Evolutionary conservation across 257 asterid genomes (phyloP), one percentile per base, ranked within the genome.

Genomic region (Knoxia roxburghii): DNA sequence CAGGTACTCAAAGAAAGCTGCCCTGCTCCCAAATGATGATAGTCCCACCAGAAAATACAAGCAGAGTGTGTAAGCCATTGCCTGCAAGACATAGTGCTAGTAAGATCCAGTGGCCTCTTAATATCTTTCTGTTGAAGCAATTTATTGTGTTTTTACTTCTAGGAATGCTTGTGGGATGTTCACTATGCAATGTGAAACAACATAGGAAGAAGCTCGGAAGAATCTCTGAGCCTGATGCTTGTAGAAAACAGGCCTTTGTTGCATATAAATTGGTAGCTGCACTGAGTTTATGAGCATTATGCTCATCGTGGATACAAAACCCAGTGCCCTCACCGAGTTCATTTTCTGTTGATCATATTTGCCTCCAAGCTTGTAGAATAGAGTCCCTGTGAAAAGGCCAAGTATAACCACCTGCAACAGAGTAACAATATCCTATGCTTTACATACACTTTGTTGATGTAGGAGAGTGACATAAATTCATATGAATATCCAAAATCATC

Each of bases 351-450:
- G 52, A 39, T 66, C 71, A 52, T 66, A 52, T 52, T 66, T 48
- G 23, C 71, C 62, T 35, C 71, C 71, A 35, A 66, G 61, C 51
- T 52, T 51, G 62, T 51, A 66, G 20, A 66, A 66, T 17, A 66
- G 39, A 66, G 71, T 66, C 60, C 71, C 71, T 13, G 62, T 51
- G 52, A 66, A 66, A 51, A 66, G 23, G 37, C 71, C 71, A 24
- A 66, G 62, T 13, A 66, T 0, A n/a, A 26, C 52, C 52, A 52
- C 71, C 71, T 66, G 71, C 62, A 51, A 7, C 0, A 66, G 18
- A 18, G 11, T 30, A 15, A 37, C 14, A 50, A 33, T 14, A 32
- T 37, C 13, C 29, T 30, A 8, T 35, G 49, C 5, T 21, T 33
- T 30, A 21, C 15, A 23, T 45, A 39, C 9, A 41, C 43, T 24